Conservation (phyloP, 176 grass and related monocot genomes). For the Bothriochloa decipiens region DNA sequence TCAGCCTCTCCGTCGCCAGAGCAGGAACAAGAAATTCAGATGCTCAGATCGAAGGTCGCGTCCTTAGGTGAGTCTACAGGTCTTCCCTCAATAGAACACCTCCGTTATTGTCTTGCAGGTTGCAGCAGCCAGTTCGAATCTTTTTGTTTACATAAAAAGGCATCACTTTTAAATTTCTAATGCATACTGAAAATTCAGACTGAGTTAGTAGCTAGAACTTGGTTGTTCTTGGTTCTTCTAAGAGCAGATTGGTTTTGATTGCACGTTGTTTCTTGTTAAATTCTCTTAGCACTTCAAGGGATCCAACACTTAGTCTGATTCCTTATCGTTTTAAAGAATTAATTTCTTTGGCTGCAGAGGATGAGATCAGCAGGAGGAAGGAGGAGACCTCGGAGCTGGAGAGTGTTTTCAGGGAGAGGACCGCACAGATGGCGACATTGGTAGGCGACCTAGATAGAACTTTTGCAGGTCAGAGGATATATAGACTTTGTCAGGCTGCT, state of each 20-base stretch:
- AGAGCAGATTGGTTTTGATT: neutral
- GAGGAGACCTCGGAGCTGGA: conserved; percentile 53
- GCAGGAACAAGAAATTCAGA: conserved; percentile 46
- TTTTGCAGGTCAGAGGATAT: conserved; percentile 47
- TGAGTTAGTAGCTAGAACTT: neutral
- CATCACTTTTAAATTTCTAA: neutral
- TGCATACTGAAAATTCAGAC: neutral
- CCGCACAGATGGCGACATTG: conserved; percentile 52
- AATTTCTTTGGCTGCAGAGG: conserved; percentile 42
- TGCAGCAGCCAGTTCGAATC: neutral
- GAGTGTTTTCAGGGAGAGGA: conserved; percentile 42
- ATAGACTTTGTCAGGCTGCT: neutral
- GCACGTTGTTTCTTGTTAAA: neutral
- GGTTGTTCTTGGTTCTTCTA: neutral
- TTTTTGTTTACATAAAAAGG: neutral
- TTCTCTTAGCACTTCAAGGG: neutral
- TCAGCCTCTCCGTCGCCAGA: conserved; percentile 3
- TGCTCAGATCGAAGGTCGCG: conserved; percentile 57
- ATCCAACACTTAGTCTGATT: conserved; percentile 16
- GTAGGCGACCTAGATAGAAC: conserved; percentile 49
- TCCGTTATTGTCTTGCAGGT: neutral
- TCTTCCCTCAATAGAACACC: neutral
- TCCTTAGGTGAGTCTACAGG: conserved; percentile 42
- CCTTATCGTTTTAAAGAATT: conserved; percentile 29
- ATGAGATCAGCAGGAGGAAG: conserved; percentile 58